Conservation (phyloP, 495 filamentous ascomycete species). For the Daldinia concentrica region DNA sequence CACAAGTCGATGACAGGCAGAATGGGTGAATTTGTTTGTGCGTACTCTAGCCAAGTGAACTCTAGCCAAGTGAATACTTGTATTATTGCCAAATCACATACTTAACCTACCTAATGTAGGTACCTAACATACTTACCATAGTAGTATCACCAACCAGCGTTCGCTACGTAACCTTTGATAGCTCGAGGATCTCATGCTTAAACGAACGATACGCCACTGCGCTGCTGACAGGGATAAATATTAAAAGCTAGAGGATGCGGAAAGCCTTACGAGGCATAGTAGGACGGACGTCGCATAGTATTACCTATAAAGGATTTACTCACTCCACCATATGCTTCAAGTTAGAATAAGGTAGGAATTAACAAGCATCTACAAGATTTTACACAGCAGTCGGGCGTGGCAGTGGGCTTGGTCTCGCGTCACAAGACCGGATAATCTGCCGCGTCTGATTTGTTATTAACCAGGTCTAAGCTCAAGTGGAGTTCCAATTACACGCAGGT, state of each 20-base stretch:
- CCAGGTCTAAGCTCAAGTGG: not conserved
- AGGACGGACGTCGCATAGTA: not conserved
- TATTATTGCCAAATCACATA: not conserved
- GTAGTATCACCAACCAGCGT: slow-evolving; percentile 4
- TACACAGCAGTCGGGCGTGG: slow-evolving; percentile 4
- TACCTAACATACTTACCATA: no score
- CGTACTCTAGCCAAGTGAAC: not conserved
- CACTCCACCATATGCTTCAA: not conserved
- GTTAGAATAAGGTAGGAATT: no score
- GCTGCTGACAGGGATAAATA: not conserved
- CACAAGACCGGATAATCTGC: not conserved
- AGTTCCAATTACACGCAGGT: not conserved
- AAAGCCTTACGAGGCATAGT: not conserved
- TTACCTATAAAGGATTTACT: not conserved
- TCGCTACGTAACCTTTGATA: slow-evolving; percentile 1
- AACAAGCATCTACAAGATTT: not conserved
- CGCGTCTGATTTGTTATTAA: not conserved
- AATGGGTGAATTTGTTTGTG: not conserved
- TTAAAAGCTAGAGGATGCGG: not conserved
- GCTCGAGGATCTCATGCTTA: slow-evolving; percentile 2
- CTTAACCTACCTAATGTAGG: no score
- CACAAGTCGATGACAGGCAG: not conserved
- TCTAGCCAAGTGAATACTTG: not conserved
- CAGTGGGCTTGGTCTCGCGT: slow-evolving; percentile 4
- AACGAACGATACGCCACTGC: not conserved